Conservation (phyloP, 2,329 filamentous ascomycete species). For the Apiospora rasikravindrae region DNA sequence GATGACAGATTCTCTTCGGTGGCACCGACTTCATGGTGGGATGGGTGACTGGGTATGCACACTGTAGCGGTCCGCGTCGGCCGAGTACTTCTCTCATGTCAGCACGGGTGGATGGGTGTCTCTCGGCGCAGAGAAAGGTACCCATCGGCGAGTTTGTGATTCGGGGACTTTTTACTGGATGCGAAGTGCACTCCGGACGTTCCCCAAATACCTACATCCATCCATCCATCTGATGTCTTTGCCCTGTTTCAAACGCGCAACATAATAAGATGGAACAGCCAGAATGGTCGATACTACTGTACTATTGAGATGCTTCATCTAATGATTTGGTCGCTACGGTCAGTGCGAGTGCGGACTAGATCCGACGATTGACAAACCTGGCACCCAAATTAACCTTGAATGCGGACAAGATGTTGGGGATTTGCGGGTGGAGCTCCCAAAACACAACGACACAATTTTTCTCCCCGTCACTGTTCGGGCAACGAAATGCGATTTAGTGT, state of each 20-base stretch:
- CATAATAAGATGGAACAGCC: neutral
- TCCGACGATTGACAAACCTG: neutral
- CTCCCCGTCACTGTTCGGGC: neutral
- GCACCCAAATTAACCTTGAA: conserved; percentile 2
- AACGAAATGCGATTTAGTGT: neutral
- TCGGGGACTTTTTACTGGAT: neutral
- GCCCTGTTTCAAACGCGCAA: neutral
- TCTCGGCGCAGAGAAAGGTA: neutral
- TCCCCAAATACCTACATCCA: neutral
- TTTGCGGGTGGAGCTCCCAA: conserved; percentile 40
- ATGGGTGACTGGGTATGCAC: neutral
- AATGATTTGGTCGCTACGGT: neutral
- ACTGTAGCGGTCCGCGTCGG: neutral
- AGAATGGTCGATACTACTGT: neutral
- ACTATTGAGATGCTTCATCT: neutral
- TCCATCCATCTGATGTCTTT: neutral
- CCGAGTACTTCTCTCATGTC: neutral
- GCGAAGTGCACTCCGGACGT: neutral
- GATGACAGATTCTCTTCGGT: neutral
- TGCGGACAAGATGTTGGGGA: conserved; percentile 52
- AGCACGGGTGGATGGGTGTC: neutral
- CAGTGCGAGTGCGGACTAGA: conserved; percentile 4
- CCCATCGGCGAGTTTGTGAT: neutral
- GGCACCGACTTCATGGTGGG: neutral
- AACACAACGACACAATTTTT: conserved; percentile 14